phyloP scores from a whole-genome alignment of 148 eudicot genomes.

The Beta vulgaris region DNA sequence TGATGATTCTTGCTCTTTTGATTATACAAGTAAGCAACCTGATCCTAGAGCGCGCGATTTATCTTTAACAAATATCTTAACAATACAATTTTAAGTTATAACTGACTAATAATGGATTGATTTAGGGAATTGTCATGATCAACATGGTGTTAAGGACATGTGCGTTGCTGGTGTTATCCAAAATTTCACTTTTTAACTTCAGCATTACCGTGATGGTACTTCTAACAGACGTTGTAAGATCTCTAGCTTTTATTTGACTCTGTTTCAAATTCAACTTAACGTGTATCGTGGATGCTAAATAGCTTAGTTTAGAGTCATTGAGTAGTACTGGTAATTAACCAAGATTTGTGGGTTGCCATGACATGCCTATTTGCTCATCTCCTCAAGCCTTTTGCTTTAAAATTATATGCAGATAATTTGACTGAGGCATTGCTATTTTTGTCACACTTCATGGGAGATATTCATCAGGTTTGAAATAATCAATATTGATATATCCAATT shows the following conservation, averaged over 20 bases:
- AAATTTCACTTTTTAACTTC: slow-evolving; percentile 81
- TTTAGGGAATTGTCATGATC: slow-evolving; percentile 89
- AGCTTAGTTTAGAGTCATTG: no score
- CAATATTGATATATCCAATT: no score
- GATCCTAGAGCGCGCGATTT: no score
- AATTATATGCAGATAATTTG: slow-evolving; percentile 76
- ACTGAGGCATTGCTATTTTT: slow-evolving; percentile 88
- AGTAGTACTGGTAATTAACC: background rate
- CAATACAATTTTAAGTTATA: no score
- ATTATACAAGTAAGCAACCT: slow-evolving; percentile 48
- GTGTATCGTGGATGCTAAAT: no score
- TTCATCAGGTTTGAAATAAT: slow-evolving; percentile 66
- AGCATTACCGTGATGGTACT: slow-evolving; percentile 80
- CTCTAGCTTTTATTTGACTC: background rate
- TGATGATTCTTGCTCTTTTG: slow-evolving; percentile 70
- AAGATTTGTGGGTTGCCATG: background rate
- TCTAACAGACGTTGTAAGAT: slow-evolving; percentile 82
- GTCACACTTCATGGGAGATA: slow-evolving; percentile 97
- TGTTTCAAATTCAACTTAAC: background rate
- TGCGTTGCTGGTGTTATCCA: slow-evolving; percentile 94
- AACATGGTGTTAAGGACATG: slow-evolving; percentile 77
- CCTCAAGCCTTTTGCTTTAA: background rate
- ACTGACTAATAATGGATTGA: background rate
- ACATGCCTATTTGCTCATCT: background rate
- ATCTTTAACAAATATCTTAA: no score